Percentiles rank a stretch among this genome's conserved stretches.
These are phyloP conservation scores for Exophiala bonariae DNA, from an alignment of 2,329 filamentous ascomycete genomes.

Conservation along the genomic window DNA sequence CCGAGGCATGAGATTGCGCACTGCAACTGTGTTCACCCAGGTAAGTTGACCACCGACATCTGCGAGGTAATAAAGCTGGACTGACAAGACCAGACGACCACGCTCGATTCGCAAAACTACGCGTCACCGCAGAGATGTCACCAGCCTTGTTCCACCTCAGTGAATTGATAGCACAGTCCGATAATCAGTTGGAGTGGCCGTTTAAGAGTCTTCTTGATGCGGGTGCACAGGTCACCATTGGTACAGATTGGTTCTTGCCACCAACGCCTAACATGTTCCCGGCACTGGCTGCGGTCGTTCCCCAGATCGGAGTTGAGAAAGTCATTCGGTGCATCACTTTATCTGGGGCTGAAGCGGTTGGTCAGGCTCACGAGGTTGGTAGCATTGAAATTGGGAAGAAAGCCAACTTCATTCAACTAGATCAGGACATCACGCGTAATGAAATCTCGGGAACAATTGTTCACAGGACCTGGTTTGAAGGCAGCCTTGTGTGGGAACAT, in stretches of 20 bases:
- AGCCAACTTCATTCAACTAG: conserved; percentile 35
- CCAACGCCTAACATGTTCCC: conserved; percentile 18
- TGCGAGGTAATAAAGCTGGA: too few relatives aligned
- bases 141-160: conserved; percentile 14
- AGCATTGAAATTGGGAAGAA: conserved; percentile 35
- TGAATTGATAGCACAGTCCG: conserved; percentile 6
- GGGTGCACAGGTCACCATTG: conserved; percentile 15
- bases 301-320: conserved; percentile 9
- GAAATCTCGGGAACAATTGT: conserved; percentile 32
- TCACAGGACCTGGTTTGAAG: conserved; percentile 33
- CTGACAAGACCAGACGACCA: too few relatives aligned
- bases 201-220: conserved; percentile 9
- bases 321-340: conserved; percentile 32
- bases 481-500: conserved; percentile 57
- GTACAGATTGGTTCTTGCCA: conserved; percentile 14
- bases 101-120: conserved; percentile 8
- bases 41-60: too few relatives aligned
- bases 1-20: conserved; percentile 33
- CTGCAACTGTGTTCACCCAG: conserved; percentile 14
- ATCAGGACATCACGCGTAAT: conserved; percentile 31
- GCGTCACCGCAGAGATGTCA: conserved; percentile 18
- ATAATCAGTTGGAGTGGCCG: conserved; percentile 10
- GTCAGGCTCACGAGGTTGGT: conserved; percentile 29
- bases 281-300: conserved; percentile 8
- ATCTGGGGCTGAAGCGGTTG: conserved; percentile 32